A percentile compares a stretch with the other conserved stretches of the same genome.
Conservation (phyloP, 331 rosid genomes). For the Phaseolus coccineus region DNA sequence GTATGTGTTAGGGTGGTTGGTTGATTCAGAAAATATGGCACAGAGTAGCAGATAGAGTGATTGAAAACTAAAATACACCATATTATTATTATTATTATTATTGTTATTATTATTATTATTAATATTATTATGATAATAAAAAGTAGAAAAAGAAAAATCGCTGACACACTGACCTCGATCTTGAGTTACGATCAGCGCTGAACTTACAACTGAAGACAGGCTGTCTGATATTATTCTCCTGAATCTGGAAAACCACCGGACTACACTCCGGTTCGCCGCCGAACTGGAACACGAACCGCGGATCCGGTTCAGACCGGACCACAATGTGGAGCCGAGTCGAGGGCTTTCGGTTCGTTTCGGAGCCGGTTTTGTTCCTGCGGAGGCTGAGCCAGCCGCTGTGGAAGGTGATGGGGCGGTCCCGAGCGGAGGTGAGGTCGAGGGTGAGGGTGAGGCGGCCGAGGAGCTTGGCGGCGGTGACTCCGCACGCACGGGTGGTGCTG, state of each 20-base stretch:
- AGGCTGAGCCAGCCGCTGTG: slow-evolving; percentile 82
- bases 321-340: slow-evolving; percentile 68
- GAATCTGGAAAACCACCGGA: slow-evolving; percentile 91
- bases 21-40: background rate
- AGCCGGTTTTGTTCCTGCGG: slow-evolving; percentile 46
- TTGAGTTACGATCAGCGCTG: slow-evolving; percentile 86
- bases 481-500: slow-evolving; percentile 72
- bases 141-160: background rate
- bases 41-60: slow-evolving; percentile 12
- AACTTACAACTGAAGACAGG: slow-evolving; percentile 96
- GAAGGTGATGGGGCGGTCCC: slow-evolving; percentile 44
- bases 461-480: slow-evolving; percentile 62
- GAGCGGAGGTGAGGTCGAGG: slow-evolving; percentile 50
- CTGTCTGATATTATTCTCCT: slow-evolving; percentile 77
- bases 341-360: slow-evolving; percentile 45
- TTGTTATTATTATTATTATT: too few species aligned
- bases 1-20: background rate
- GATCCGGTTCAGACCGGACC: slow-evolving; percentile 87
- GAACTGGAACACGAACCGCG: slow-evolving; percentile 87
- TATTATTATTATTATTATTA: too few species aligned
- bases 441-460: slow-evolving; percentile 66
- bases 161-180: slow-evolving; percentile 65
- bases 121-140: too few species aligned
- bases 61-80: slow-evolving; percentile 29
- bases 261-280: slow-evolving; percentile 97